Base-by-base conservation (phyloP, 2,329 filamentous ascomycete species). In the Rhynchosporium agropyri region DNA sequence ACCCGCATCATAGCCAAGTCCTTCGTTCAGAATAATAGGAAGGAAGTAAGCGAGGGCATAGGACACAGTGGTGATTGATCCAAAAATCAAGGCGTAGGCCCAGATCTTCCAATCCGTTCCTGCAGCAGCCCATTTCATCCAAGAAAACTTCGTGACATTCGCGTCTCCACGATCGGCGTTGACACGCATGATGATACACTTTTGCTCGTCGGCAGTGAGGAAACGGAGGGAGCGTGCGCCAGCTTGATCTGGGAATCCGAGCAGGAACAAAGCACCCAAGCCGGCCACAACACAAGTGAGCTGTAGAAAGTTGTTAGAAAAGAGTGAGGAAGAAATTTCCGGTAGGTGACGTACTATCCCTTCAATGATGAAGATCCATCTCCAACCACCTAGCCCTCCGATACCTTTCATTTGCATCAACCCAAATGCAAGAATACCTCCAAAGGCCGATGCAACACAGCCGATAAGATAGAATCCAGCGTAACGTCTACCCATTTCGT, bases 1-100 rank as follows among this genome's bases (percentile, higher is more conserved):
- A 2, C 75, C 82, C 12, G 81, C 74, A 43, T 73, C 75, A 74
- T 84, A 87, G 6, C 80, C 80, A 79, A 87, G 81, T 20, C 81
- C 81, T 26, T 46, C 4, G 13, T 62, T 51, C 12, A 58, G 83
- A 69, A 95, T 90, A 71, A 93, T 84, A 6, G 91, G 90, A 3
- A 93, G 77, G 73, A 93, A 93, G 75, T 90, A 94, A 1, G 89
- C 88, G 7, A 95, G 82, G 0, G 90, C 86, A 73, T 95, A 94
- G 1, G 83, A 83, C 55, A 90, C 83, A 10, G 89, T 90, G 0
- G 90, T 92, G 2, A 84, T 83, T 74, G 84, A 85, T 77, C 86
- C 85, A 72, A 83, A 84, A 68, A 87, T 79, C 68, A 85, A 68
- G 62, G 81, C 84, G 69, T 86, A 88, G 0, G 75, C 80, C 86